Base-by-base conservation (phyloP, 2,329 filamentous ascomycete species). In the Fusarium nisikadoi region DNA sequence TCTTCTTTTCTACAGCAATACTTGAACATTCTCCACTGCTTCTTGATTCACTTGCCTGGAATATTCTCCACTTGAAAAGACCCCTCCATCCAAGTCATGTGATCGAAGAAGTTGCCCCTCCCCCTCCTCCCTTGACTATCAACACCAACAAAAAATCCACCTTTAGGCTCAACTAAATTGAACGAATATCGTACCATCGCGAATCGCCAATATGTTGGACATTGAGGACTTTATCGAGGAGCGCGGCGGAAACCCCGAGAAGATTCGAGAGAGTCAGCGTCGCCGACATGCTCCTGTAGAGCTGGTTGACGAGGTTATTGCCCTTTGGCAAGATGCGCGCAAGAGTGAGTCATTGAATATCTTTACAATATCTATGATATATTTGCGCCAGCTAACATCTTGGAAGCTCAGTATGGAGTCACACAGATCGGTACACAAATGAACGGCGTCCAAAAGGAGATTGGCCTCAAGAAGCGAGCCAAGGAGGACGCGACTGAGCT, bases 261-360 rank as follows among this genome's bases (percentile, higher is more conserved):
- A 91, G 85, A 96, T 99, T 83, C 93, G 93, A 82, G 94, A 98
- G 82, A 96, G 93, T 73, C 96, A 99, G 84, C 90, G 92, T 76
- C 91, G 91, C 80, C 91, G 96, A 76, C 89, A 90, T 85, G 95
- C 94, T 53, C 88, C 91, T 19, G 93, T 94, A 78, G 93, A 94
- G 79, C 86, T 92, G 52, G 95, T 99, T 31, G 95, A 99, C 84
- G 92, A 97, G 84, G 90, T 98, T 68, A 96, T 98, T 80, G 88
- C 87, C 27, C 85, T 97, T 80, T 98, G 93, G 81, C 93, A 97
- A 80, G 94, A 95, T 77, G 93, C 95, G 83, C 90, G 93, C 77
- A 90, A 87, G 84, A 94, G 90, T 77, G 76, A 77, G 76, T 77
- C 76, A 77, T 54, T 43, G 46, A 54, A 39, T 36, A 60, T 25